A percentile compares a stretch with the other conserved stretches of the same genome.
phyloP scores from a whole-genome alignment of 352 stramenopile genomes.

The Pythium insidiosum region DNA sequence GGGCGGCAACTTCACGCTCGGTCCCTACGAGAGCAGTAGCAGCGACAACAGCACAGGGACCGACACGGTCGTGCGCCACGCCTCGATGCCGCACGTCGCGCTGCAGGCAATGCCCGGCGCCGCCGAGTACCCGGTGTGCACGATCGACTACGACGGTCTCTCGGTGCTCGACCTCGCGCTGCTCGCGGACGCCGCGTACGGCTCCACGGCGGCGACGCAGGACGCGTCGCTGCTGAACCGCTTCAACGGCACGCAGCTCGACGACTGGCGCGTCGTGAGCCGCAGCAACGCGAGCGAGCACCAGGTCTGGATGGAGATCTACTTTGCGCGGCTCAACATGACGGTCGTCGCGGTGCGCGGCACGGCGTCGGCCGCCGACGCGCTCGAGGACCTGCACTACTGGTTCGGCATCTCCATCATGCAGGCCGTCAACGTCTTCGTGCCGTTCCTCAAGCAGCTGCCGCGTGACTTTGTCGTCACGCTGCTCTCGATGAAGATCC shows the following conservation, averaged over 20 bases:
- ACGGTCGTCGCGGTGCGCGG: slow-evolving; percentile 24
- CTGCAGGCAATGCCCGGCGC: neutral
- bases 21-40: slow-evolving; percentile 32
- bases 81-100: neutral
- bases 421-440: slow-evolving; percentile 26
- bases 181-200: slow-evolving; percentile 27
- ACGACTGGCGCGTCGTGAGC: slow-evolving; percentile 14
- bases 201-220: slow-evolving; percentile 16
- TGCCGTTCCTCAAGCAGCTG: slow-evolving; percentile 26
- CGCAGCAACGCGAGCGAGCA: slow-evolving; percentile 13
- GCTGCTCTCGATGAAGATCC: slow-evolving; percentile 20
- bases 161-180: slow-evolving; percentile 22
- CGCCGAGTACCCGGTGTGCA: slow-evolving; percentile 23
- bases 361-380: slow-evolving; percentile 24
- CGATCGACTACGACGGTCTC: slow-evolving; percentile 18
- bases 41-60: no score
- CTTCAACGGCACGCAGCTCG: slow-evolving; percentile 21
- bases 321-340: slow-evolving; percentile 21
- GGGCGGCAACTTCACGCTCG: slow-evolving; percentile 46
- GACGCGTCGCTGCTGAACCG: slow-evolving; percentile 14
- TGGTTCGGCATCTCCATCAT: slow-evolving; percentile 32
- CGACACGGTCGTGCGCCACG: neutral
- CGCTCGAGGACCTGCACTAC: slow-evolving; percentile 29
- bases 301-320: slow-evolving; percentile 29
- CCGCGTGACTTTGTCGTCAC: slow-evolving; percentile 24